phyloP scores from a whole-genome alignment of 345 rosid genomes.

The Firmiana major region DNA sequence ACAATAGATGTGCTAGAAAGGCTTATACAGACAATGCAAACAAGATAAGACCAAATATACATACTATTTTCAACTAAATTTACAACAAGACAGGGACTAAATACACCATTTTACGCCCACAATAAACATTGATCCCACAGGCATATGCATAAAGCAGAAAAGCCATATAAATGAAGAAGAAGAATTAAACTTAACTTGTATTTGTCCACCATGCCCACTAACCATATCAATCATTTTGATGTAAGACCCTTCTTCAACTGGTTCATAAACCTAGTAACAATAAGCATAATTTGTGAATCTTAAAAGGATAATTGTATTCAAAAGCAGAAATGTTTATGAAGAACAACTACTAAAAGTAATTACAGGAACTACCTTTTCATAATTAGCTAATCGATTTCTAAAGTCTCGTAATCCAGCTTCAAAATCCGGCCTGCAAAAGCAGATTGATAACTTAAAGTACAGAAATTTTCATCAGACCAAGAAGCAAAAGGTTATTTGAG shows the following conservation, averaged over 20 bases:
- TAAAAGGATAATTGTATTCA: conserved; percentile 10
- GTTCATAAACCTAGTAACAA: conserved; percentile 81
- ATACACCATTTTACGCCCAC: neutral
- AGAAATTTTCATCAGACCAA: neutral
- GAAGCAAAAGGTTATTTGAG: conserved; percentile 21
- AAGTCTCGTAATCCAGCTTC: conserved; percentile 88
- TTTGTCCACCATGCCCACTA: conserved; percentile 94
- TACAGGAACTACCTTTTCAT: conserved; percentile 62
- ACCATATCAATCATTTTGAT: conserved; percentile 99
- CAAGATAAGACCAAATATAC: neutral
- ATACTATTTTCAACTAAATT: neutral
- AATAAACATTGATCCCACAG: neutral
- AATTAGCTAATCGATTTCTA: conserved; percentile 77
- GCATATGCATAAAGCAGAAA: neutral
- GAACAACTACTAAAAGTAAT: conserved; percentile 18
- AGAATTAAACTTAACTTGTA: conserved; percentile 54
- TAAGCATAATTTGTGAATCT: conserved; percentile 17
- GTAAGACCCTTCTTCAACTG: conserved; percentile 98
- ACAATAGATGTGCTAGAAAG: neutral
- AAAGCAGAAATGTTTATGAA: conserved; percentile 6
- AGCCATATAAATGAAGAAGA: neutral
- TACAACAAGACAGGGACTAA: neutral
- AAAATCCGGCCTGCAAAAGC: conserved; percentile 73
- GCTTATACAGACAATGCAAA: neutral
- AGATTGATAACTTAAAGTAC: conserved; percentile 26